These are phyloP conservation scores for Penicillium occitanis DNA, from an alignment of 2,329 filamentous ascomycete genomes.

Conservation along the genomic window DNA sequence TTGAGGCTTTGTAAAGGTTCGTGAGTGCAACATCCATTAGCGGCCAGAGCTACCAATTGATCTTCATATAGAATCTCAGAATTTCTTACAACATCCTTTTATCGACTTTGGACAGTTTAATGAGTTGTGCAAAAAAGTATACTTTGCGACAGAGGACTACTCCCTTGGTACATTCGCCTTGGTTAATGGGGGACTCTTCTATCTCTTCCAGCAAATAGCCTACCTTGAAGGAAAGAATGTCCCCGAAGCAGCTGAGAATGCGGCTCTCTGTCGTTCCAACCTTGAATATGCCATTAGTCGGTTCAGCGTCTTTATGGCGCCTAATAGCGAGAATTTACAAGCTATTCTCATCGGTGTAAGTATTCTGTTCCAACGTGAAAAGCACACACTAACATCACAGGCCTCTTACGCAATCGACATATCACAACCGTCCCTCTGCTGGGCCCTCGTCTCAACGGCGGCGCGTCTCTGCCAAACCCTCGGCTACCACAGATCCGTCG, in stretches of 20 bases:
- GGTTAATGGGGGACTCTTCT: slow-evolving; percentile 41
- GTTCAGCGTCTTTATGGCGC: slow-evolving; percentile 58
- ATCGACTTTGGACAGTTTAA: slow-evolving; percentile 36
- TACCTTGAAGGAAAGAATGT: slow-evolving; percentile 29
- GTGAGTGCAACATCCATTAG: background rate
- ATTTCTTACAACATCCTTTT: slow-evolving; percentile 34
- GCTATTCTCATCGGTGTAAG: slow-evolving; percentile 60
- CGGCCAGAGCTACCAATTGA: too few species aligned
- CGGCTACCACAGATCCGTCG: slow-evolving; percentile 56
- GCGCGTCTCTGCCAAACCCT: slow-evolving; percentile 62
- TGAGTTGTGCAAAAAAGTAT: slow-evolving; percentile 44
- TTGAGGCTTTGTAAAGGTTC: slow-evolving; percentile 38
- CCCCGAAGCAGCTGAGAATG: slow-evolving; percentile 28
- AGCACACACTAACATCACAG: slow-evolving; percentile 36
- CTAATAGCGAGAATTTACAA: slow-evolving; percentile 57
- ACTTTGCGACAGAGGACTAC: slow-evolving; percentile 46
- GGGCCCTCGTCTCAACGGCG: slow-evolving; percentile 61
- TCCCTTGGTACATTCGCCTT: slow-evolving; percentile 42
- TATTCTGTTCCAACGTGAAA: background rate
- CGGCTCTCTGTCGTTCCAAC: slow-evolving; percentile 43
- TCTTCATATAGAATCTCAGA: slow-evolving; percentile 26
- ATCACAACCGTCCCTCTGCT: slow-evolving; percentile 63
- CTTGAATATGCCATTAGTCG: slow-evolving; percentile 48
- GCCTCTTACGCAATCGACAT: slow-evolving; percentile 62
- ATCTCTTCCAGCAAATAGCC: slow-evolving; percentile 34